Conservation (phyloP, 805 yeast genomes). For the Candida succiphila region DNA sequence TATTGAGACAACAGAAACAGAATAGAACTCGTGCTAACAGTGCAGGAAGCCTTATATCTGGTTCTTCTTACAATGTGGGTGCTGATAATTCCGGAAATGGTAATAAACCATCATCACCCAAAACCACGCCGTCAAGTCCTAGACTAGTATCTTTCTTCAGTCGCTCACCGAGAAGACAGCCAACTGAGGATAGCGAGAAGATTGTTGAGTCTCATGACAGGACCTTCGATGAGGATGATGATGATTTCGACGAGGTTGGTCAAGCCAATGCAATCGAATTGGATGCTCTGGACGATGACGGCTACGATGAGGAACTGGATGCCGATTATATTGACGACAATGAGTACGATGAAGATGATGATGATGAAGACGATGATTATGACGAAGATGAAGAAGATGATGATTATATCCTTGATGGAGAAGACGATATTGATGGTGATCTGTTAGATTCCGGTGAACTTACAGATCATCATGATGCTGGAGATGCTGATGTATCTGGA, state of each 20-base stretch:
- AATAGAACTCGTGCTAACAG: no score
- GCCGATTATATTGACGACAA: slow-evolving; percentile 15
- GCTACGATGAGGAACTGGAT: slow-evolving; percentile 6
- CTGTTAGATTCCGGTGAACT: slow-evolving; percentile 7
- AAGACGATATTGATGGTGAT: slow-evolving; percentile 9
- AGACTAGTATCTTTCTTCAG: slow-evolving; percentile 10
- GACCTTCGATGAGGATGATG: slow-evolving; percentile 18
- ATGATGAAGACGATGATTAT: slow-evolving; percentile 13
- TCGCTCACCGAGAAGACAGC: slow-evolving; percentile 10
- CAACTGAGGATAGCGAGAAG: slow-evolving; percentile 22
- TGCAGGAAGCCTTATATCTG: no score
- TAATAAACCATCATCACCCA: not conserved
- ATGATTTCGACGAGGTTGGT: slow-evolving; percentile 6
- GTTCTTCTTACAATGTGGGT: no score
- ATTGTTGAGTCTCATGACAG: slow-evolving; percentile 19
- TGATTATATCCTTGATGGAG: slow-evolving; percentile 8
- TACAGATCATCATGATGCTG: slow-evolving; percentile 3
- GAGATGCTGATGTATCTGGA: slow-evolving; percentile 5
- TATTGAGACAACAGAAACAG: slow-evolving; percentile 11
- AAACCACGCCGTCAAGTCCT: slow-evolving; percentile 8
- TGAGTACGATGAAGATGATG: slow-evolving; percentile 10
- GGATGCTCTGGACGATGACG: no score
- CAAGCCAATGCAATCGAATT: slow-evolving; percentile 17
- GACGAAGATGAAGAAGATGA: slow-evolving; percentile 22
- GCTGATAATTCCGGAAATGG: no score